phyloP scores from a whole-genome alignment of 495 filamentous ascomycete species.

The Daldinia concentrica region DNA sequence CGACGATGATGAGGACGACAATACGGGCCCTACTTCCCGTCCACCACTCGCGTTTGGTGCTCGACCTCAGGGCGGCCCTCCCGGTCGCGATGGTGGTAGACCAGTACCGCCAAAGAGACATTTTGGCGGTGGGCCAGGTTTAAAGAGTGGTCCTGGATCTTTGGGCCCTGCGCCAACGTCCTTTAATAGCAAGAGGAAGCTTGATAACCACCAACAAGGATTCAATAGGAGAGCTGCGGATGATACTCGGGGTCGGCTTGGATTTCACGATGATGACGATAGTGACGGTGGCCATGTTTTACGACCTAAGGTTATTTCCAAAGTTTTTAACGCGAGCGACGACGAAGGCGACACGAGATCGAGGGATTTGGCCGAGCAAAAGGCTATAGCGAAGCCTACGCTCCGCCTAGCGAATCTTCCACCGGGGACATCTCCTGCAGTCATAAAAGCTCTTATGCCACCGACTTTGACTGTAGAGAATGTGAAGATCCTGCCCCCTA shows the following conservation, averaged over 20 bases:
- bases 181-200: conserved; percentile 57
- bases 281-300: conserved; percentile 35
- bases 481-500: conserved; percentile 71
- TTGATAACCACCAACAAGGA: conserved; percentile 52
- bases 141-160: conserved; percentile 79
- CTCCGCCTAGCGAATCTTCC: conserved; percentile 73
- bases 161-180: conserved; percentile 70
- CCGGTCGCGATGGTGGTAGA: conserved; percentile 55
- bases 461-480: conserved; percentile 75
- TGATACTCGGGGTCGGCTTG: conserved; percentile 49
- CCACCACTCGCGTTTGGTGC: conserved; percentile 53
- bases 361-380: conserved; percentile 67
- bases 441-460: conserved; percentile 78
- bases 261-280: conserved; percentile 52
- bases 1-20: conserved; percentile 60
- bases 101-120: conserved; percentile 48
- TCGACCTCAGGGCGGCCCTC: conserved; percentile 49
- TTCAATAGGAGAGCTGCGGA: conserved; percentile 37
- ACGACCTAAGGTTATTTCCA: conserved; percentile 47
- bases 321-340: conserved; percentile 57
- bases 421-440: conserved; percentile 72
- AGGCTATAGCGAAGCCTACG: conserved; percentile 84
- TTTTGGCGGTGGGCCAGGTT: conserved; percentile 50
- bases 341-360: conserved; percentile 51
- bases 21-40: conserved; percentile 35